Evolutionary conservation across 768 basidiomycete species (phyloP).

Genomic region (Trametes coccinea): DNA sequence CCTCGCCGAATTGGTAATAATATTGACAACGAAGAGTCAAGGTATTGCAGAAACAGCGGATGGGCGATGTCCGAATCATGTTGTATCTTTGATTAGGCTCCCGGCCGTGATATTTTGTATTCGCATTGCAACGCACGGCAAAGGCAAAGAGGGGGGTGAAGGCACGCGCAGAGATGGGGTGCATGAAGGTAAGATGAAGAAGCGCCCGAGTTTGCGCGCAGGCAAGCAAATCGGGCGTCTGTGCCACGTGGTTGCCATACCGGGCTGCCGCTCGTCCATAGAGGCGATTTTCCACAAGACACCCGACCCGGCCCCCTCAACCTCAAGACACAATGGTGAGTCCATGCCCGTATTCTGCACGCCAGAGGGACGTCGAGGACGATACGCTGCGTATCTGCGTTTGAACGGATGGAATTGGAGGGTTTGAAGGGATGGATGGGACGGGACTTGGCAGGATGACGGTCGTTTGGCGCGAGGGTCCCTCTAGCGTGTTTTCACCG

Average conservation of each 20-base stretch:
- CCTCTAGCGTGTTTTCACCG: conserved; percentile 11
- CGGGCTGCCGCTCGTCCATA: conserved; percentile 18
- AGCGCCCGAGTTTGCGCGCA: background rate
- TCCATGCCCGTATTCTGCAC: conserved; percentile 26
- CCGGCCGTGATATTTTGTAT: too few relatives aligned
- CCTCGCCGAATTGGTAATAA: too few relatives aligned
- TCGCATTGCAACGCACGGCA: too few relatives aligned
- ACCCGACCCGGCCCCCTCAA: conserved; percentile 31
- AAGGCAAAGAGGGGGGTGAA: too few relatives aligned
- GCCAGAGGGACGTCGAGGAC: conserved; percentile 11
- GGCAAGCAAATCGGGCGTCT: conserved; percentile 1
- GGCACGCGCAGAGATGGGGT: too few relatives aligned
- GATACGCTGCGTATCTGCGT: conserved; percentile 7
- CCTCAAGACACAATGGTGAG: conserved; percentile 48
- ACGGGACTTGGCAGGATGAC: conserved; percentile 37
- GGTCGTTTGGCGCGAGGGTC: conserved; percentile 10
- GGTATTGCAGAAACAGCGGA: too few relatives aligned
- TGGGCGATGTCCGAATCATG: too few relatives aligned
- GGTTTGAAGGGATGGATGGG: conserved; percentile 37
- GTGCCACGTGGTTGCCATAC: conserved; percentile 20
- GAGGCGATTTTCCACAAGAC: conserved; percentile 21
- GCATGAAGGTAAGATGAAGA: background rate
- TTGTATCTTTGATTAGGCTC: too few relatives aligned
- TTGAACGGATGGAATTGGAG: conserved; percentile 27
- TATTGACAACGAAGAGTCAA: too few relatives aligned